Base-by-base conservation (phyloP, 345 rosid species). In the Cardamine resedifolia region DNA sequence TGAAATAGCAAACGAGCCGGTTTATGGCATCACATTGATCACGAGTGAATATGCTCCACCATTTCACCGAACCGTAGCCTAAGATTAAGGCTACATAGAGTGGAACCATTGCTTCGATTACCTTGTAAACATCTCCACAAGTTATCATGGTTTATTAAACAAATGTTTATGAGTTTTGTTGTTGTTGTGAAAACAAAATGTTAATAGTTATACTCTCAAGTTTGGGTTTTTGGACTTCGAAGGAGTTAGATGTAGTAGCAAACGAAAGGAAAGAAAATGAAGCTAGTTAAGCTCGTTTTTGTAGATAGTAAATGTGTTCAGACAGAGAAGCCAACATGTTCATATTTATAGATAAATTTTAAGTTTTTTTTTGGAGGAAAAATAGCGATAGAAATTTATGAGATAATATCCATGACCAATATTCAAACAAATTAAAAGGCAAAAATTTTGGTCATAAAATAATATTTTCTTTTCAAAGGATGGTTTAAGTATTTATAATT, bases 11-110 rank as follows among this genome's bases (percentile, higher is more conserved):
- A 15, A 89, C 92, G 3, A 93, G 71, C 7, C 88, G 82, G 83
- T 89, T 93, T 19, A 93, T 80, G 2, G 94, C 97, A 5, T 84
- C 92, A 19, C 96, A 83, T 72, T 93, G 94, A 3, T 93, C 98
- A 3, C 81, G 79, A 0, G 82, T 81, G 74, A 93, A 86, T 16
- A 90, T 78, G 11, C 74, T 72, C 98, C 98, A 90, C 98, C 98
- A 93, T 75, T 75, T 84, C 26, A 90, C 91, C 0, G 98, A 93
- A 6, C 95, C 97, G 20, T 93, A 93, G 7, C 97, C 98, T 7
- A 94, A 77, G 23, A 83, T 65, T 36, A 94, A 64, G 10, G 98
- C 92, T 7, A 89, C 85, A 41, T 89, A 94, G 5, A 94, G 86
- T 2, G 98, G 98, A 16, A 78, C 87, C 92, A 85, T 86, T 27